These are phyloP conservation scores for Ruellia speciosa DNA, from an alignment of 305 asterid genomes.

Conservation along the genomic window DNA sequence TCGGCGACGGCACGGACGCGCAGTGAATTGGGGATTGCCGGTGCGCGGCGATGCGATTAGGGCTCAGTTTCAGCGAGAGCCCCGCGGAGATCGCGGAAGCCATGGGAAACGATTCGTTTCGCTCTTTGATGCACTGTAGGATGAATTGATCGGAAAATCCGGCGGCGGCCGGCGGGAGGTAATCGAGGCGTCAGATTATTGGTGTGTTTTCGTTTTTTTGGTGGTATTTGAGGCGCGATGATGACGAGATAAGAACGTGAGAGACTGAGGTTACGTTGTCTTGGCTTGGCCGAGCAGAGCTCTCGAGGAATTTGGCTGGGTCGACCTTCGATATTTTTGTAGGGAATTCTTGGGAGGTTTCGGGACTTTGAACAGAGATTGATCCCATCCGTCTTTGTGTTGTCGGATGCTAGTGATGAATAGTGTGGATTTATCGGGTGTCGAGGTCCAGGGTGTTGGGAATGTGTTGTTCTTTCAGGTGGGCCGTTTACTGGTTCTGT, in stretches of 20 bases:
- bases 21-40: slow-evolving; percentile 13
- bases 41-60: slow-evolving; percentile 20
- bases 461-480: too few relatives aligned
- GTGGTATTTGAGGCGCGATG: slow-evolving; percentile 9
- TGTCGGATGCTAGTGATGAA: not conserved
- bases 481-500: too few relatives aligned
- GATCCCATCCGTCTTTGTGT: not conserved
- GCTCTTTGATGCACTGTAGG: not conserved
- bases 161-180: slow-evolving; percentile 7
- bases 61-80: slow-evolving; percentile 31
- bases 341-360: not conserved
- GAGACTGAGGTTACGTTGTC: not conserved
- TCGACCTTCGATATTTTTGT: not conserved
- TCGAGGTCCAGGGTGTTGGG: too few relatives aligned
- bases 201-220: not conserved
- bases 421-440: too few relatives aligned
- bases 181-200: not conserved
- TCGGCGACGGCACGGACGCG: slow-evolving; percentile 1
- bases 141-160: not conserved
- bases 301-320: not conserved
- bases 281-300: not conserved
- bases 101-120: slow-evolving; percentile 16
- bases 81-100: slow-evolving; percentile 44
- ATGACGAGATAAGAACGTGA: slow-evolving; percentile 1
- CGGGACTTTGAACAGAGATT: not conserved